Base-by-base conservation (phyloP, 306 rosid species). In the Sophora flavescens region DNA sequence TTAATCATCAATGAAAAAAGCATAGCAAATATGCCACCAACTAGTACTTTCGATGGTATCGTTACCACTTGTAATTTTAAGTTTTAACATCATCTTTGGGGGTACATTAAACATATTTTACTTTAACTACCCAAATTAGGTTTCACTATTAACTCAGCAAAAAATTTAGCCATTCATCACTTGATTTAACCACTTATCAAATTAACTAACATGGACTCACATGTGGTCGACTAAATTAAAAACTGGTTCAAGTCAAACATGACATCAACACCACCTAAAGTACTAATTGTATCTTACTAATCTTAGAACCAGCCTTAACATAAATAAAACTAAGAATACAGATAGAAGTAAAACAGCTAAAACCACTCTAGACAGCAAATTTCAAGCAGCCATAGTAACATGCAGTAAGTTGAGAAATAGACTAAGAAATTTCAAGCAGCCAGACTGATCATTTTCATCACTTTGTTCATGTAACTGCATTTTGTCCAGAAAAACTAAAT, bases 1-100 rank as follows among this genome's bases (percentile, higher is more conserved):
- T 77, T 75, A 83, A 64, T 44, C 10, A 44, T 41, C 38, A 14
- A 38, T 44, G 60, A 10, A 79, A 76, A 61, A 59, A 80, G 60
- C 62, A 59, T 6, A 52, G 26, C 5, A 32, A 73, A 36, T 15
- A 44, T 28, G 79, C 45, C 48, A 80, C 61, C 41, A 70, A 52
- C 63, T 59, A 59, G 47, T 48, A 68, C 28, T 38, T n/a, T n/a
- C n/a, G n/a, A n/a, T n/a, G n/a, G n/a, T n/a, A n/a, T n/a, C n/a
- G n/a, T n/a, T n/a, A n/a, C n/a, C n/a, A n/a, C n/a, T n/a, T n/a
- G n/a, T n/a, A n/a, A 35, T 7, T 17, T 7, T 36, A 36, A 22
- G 35, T 61, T 74, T 45, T 10, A 60, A 8, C 9, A 42, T 9
- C 9, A 2, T 8, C 3, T 42, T 42, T 42, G 1, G 13, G 48